These are phyloP conservation scores for Auriscalpium vulgare DNA, from an alignment of 768 basidiomycete species.

Conservation along the genomic window DNA sequence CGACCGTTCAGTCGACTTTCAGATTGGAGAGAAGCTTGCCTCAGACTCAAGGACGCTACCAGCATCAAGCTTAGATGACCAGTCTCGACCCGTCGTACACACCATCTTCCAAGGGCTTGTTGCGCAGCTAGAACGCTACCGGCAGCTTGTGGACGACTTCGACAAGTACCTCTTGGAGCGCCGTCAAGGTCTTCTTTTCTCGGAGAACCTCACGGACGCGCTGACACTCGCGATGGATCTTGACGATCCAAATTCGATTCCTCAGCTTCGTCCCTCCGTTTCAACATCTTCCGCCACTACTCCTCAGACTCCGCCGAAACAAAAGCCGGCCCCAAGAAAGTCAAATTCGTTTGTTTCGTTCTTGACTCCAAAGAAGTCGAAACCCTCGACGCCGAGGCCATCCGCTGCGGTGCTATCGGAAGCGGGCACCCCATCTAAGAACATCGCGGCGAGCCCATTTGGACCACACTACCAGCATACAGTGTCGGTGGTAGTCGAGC, in stretches of 20 bases:
- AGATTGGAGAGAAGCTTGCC: conserved; percentile 56
- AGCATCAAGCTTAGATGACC: conserved; percentile 62
- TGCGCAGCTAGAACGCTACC: conserved; percentile 74
- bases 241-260: conserved; percentile 28
- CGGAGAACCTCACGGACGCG: conserved; percentile 88
- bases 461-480: conserved; percentile 80
- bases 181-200: conserved; percentile 82
- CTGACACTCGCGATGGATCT: conserved; percentile 66
- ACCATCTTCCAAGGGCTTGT: conserved; percentile 76
- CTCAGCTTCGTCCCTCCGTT: conserved; percentile 17
- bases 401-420: conserved; percentile 28
- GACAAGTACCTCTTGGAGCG: conserved; percentile 81
- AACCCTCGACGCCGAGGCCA: conserved; percentile 23
- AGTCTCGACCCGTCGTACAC: conserved; percentile 71
- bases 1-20: conserved; percentile 75
- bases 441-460: conserved; percentile 66
- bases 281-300: conserved; percentile 18
- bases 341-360: conserved; percentile 66
- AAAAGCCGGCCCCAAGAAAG: conserved; percentile 46
- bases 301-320: conserved; percentile 30
- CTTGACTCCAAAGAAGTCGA: conserved; percentile 69
- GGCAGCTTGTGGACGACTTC: conserved; percentile 65
- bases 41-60: conserved; percentile 51
- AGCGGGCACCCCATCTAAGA: conserved; percentile 41
- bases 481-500: conserved; percentile 58